phyloP scores from a whole-genome alignment of 768 basidiomycete genomes.

The Leccinum olivaceopallidum region DNA sequence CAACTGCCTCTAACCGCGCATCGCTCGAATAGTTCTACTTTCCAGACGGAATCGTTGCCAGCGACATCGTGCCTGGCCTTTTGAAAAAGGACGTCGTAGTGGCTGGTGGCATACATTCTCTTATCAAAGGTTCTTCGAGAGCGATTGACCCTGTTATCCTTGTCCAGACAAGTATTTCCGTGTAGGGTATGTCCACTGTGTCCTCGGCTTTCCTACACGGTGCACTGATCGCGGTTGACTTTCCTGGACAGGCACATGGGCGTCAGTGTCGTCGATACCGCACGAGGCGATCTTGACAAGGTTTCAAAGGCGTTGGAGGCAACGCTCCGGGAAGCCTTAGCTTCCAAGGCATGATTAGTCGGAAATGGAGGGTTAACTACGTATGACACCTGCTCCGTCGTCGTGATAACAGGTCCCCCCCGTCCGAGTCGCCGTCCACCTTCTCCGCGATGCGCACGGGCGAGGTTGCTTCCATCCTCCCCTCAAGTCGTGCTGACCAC shows the following conservation, averaged over 20 bases:
- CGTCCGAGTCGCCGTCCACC: too few relatives aligned
- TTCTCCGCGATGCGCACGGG: too few relatives aligned
- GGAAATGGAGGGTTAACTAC: not conserved
- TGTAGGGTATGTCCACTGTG: slow-evolving; percentile 56
- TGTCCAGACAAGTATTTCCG: slow-evolving; percentile 83
- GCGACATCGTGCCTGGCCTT: slow-evolving; percentile 77
- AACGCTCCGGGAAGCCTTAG: slow-evolving; percentile 42
- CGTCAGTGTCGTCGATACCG: slow-evolving; percentile 66
- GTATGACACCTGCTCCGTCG: not conserved
- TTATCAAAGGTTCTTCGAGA: slow-evolving; percentile 65
- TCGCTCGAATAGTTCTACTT: slow-evolving; percentile 62
- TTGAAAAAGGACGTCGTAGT: slow-evolving; percentile 72
- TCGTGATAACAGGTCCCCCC: not conserved
- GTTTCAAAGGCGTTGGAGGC: slow-evolving; percentile 67
- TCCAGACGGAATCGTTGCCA: slow-evolving; percentile 76
- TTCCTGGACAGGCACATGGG: slow-evolving; percentile 77
- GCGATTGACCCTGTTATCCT: slow-evolving; percentile 8
- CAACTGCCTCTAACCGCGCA: not conserved
- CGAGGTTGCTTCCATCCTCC: too few relatives aligned
- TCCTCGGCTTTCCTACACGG: not conserved
- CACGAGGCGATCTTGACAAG: slow-evolving; percentile 74
- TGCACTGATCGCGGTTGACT: not conserved
- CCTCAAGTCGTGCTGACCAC: too few relatives aligned
- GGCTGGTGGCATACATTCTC: slow-evolving; percentile 85
- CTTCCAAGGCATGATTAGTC: slow-evolving; percentile 13